phyloP scores from a whole-genome alignment of 140 eudicot genomes.

The Erigeron philadelphicus region DNA sequence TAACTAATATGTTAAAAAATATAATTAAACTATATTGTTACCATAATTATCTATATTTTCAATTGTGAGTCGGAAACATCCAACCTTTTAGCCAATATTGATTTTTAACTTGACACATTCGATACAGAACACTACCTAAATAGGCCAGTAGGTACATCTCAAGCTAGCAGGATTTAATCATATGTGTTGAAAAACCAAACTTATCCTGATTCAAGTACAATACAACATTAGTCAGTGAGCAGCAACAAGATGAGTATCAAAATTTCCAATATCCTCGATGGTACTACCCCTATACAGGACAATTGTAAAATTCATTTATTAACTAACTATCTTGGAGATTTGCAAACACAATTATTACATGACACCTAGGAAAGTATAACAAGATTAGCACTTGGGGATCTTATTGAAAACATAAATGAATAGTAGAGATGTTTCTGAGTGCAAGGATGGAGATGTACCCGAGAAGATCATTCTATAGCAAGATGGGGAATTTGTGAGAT shows the following conservation, averaged over 20 bases:
- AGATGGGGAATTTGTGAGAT: conserved; percentile 26
- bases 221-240: conserved; percentile 94
- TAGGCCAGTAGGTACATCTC: too few species aligned
- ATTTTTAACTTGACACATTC: too few species aligned
- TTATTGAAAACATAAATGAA: too few species aligned
- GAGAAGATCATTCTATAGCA: neutral
- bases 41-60: too few species aligned
- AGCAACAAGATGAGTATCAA: conserved; percentile 79
- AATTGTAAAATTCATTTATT: neutral
- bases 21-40: too few species aligned
- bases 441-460: too few species aligned
- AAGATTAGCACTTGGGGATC: conserved; percentile 3
- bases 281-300: neutral
- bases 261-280: conserved; percentile 33
- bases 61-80: too few species aligned
- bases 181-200: conserved; percentile 36
- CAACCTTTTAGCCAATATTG: too few species aligned
- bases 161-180: neutral
- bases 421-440: too few species aligned
- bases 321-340: too few species aligned
- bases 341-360: neutral
- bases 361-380: conserved; percentile 61
- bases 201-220: conserved; percentile 72
- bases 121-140: too few species aligned
- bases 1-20: too few species aligned